These are phyloP conservation scores for Nigrograna mackinnonii DNA, from an alignment of 2,329 filamentous ascomycete species.

Conservation along the genomic window DNA sequence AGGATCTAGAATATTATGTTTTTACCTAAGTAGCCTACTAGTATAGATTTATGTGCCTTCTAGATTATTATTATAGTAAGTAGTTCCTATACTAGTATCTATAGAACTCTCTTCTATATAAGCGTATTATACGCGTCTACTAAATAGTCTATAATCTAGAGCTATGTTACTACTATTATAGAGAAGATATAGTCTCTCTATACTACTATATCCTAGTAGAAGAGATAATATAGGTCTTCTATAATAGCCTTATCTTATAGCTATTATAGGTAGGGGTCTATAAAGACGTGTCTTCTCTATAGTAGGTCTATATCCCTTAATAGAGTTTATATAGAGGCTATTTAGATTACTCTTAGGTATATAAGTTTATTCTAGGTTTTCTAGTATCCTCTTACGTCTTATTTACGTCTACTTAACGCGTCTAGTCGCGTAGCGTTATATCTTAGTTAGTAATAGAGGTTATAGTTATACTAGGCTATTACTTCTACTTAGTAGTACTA, in stretches of 20 bases:
- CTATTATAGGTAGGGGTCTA: background rate
- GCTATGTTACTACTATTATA: background rate
- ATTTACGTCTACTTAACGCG: background rate
- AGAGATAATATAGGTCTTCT: background rate
- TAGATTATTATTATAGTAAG: conserved; percentile 3
- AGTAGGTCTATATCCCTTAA: background rate
- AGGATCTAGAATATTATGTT: conserved; percentile 4
- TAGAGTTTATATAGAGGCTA: background rate
- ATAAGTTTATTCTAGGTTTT: background rate
- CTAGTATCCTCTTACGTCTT: background rate
- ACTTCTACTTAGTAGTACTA: conserved; percentile 2
- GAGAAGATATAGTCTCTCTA: background rate
- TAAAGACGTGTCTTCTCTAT: conserved; percentile 1
- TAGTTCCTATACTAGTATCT: conserved; percentile 1
- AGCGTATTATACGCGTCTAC: conserved; percentile 1
- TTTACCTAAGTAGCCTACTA: conserved; percentile 3
- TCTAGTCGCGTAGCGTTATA: background rate
- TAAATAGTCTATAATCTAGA: background rate
- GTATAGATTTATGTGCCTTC: conserved; percentile 1
- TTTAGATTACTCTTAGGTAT: background rate
- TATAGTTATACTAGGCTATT: background rate
- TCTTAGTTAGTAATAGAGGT: conserved; percentile 1
- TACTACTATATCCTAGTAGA: background rate
- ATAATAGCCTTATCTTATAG: background rate
- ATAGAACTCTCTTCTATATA: conserved; percentile 2